Conservation (phyloP, 208 protist species). For the Leptomonas seymouri region DNA sequence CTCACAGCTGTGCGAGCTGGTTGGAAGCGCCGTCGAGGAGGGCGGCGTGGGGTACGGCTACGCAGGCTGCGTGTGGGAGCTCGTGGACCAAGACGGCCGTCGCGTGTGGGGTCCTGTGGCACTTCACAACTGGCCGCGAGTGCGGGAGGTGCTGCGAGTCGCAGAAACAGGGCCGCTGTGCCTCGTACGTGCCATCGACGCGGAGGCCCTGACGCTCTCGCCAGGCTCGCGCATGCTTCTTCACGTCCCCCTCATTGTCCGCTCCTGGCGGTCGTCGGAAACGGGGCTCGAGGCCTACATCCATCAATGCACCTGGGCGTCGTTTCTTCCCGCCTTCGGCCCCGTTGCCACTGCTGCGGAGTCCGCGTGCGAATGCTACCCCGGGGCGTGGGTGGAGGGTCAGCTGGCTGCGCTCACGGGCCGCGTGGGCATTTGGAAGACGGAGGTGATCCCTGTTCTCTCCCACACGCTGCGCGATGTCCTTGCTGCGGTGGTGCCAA, state of each 20-base stretch:
- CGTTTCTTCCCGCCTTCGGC: constrained; percentile 7
- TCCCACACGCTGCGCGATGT: constrained; percentile 13
- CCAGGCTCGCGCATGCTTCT: constrained; percentile 13
- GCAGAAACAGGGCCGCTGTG: constrained; percentile 17
- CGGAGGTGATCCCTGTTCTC: constrained; percentile 19
- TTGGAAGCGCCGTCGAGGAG: constrained; percentile 24
- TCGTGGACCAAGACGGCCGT: constrained; percentile 14
- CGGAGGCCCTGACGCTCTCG: constrained; percentile 17
- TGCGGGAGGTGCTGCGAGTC: constrained; percentile 25
- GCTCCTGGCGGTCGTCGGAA: constrained; percentile 11
- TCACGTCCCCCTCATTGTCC: constrained; percentile 18
- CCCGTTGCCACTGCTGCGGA: neutral
- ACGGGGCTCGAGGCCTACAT: constrained; percentile 24
- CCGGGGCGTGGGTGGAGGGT: neutral
- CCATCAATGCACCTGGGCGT: constrained; percentile 16
- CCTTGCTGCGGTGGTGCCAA: constrained; percentile 13
- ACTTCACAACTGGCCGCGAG: constrained; percentile 14
- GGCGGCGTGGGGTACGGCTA: constrained; percentile 5
- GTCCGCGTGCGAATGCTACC: neutral
- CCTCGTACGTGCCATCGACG: constrained; percentile 8
- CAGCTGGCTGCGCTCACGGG: constrained; percentile 15
- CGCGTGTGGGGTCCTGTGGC: constrained; percentile 18
- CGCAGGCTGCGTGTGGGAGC: constrained; percentile 17
- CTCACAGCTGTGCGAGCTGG: constrained; percentile 18
- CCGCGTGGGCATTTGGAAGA: constrained; percentile 8